These are phyloP conservation scores for Botrytis fabae DNA, from an alignment of 2,329 filamentous ascomycete genomes.

Conservation along the genomic window DNA sequence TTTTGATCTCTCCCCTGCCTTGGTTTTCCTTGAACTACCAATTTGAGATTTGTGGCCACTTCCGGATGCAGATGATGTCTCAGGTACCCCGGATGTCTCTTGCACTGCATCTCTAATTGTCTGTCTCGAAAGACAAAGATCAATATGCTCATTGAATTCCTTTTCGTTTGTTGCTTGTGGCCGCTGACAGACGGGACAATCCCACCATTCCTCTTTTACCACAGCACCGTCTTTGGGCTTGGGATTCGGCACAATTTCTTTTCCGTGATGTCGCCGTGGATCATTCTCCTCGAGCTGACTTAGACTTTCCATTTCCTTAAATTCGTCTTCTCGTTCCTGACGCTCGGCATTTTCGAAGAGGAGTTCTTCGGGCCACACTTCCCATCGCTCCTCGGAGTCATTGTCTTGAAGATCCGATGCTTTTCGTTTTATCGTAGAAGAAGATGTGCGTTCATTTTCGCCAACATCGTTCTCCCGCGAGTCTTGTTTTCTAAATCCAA, in stretches of 20 bases:
- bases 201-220: conserved; percentile 60
- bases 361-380: conserved; percentile 67
- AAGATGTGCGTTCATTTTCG: conserved; percentile 27
- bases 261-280: conserved; percentile 47
- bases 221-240: conserved; percentile 35
- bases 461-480: conserved; percentile 26
- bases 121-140: conserved; percentile 81
- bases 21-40: neutral
- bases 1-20: conserved; percentile 7
- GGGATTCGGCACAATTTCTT: conserved; percentile 52
- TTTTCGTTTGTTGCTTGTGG: conserved; percentile 74
- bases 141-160: conserved; percentile 87
- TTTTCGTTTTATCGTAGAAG: conserved; percentile 43
- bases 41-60: neutral
- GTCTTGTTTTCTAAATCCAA: conserved; percentile 57
- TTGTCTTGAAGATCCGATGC: conserved; percentile 42
- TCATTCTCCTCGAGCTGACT: conserved; percentile 50
- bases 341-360: conserved; percentile 59
- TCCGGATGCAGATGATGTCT: neutral
- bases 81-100: conserved; percentile 38
- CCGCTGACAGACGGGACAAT: conserved; percentile 83
- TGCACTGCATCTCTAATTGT: conserved; percentile 84
- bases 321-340: conserved; percentile 59
- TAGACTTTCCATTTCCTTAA: conserved; percentile 60
- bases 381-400: conserved; percentile 54